Evolutionary conservation across 2,329 filamentous ascomycete species (phyloP), one percentile per base, ranked within the genome.

Genomic region (Orbilia brochopaga): DNA sequence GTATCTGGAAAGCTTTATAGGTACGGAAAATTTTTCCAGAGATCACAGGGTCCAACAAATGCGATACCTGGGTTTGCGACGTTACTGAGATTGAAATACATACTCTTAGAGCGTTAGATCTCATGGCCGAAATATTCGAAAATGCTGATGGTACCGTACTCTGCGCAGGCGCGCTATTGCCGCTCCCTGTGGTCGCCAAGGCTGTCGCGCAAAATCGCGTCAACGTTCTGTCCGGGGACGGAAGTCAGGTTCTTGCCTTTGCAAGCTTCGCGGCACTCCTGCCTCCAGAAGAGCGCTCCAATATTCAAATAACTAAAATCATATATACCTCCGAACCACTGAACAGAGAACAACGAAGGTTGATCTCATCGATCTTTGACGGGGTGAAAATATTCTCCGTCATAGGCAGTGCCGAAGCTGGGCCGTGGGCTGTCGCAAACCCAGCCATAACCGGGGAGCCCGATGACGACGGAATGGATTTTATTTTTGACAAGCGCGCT

Each of bases 301-400:
- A 65, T 0, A 75, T 83, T 40, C 76, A 73, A 0, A 44, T 83
- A 0, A 60, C 77, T 11, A 83, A 83, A 69, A 75, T 83, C 0
- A 77, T 83, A 1, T 83, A 83, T 62, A 82, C 82, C 0, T 83
- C 81, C 0, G 81, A 83, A 32, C 73, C 77, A 0, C 74, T 83
- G 21, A 80, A 78, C 0, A 37, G 37, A 1, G 60, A 74, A 0
- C 75, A 79, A 0, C 64, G 83, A 0, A 78, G 77, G 0, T 66
- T 75, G 0, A 73, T 82, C 8, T 76, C 76, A 5, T 51, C 30
- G 21, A 44, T 57, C 13, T 40, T 72, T 7, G 19, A 17, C 0
- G 40, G 46, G 6, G 54, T 46, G n/a, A 48, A 52, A 10, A 80
- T 83, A 19, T 80, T 67, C 59, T 83, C 81, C 0, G 10, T 82